Evolutionary conservation across 2,329 filamentous ascomycete genomes (phyloP), one percentile per base, ranked within the genome.

Genomic region (Ophiostoma novo-ulmi): DNA sequence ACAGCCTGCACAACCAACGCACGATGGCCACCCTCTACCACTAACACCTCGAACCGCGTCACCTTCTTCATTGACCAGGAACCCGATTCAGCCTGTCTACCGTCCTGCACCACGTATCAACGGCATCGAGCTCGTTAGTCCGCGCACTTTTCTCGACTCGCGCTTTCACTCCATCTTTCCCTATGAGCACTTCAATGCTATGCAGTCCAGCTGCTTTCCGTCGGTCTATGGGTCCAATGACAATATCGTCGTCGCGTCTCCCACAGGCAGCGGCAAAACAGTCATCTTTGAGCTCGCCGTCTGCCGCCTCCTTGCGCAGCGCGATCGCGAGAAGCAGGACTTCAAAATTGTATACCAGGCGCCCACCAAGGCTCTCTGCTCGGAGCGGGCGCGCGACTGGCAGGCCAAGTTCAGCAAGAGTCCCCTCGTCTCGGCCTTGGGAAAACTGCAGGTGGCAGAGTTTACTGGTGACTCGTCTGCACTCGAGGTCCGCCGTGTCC

Each of bases 321-420:
- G 85, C 67, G 78, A 82, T 78, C 76, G 85, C 79, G 75, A 67
- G 39, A 26, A 67, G 8, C 36, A 87, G 80, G 77, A 88, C 67
- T 93, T 89, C 83, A 96, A 96, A 78, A 88, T 94, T 63, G 85
- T 96, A 3, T 97, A 96, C 75, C 90, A 92, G 79, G 92, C 92
- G 13, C 93, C 92, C 0, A 94, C 91, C 0, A 96, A 95, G 74
- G 91, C 92, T 0, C 82, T 96, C 0, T 97, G 92, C 76, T 85
- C 89, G 0, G 92, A 97, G 76, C 83, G 91, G 52, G 85, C 90
- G 68, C 85, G 86, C 67, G 92, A 96, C 75, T 97, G 93, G 92
- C 84, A 88, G 72, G 83, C 81, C 67, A 95, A 93, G 75, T 94
- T 96, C 36, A 39, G 63, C 36, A 65, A 41, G n/a, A 22, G 63